Base-by-base conservation (phyloP, 1,284 basidiomycete species). In the Boletus nobilissimus region DNA sequence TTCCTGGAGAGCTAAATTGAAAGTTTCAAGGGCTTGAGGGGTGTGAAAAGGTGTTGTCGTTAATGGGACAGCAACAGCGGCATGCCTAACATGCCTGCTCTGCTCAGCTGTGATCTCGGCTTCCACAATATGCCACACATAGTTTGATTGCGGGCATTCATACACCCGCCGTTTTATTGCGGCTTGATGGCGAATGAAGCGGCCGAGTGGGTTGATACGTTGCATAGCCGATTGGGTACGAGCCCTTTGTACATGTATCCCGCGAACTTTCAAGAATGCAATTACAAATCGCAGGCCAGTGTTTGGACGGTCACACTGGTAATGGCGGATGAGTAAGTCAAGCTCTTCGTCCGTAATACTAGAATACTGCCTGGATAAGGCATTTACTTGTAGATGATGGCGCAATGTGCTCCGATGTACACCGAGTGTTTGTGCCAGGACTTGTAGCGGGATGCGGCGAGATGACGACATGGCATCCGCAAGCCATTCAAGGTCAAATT, bases 341-440 rank as follows among this genome's bases (percentile, higher is more conserved):
- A 78, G 48, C 18, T 78, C 73, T 5, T 46, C 19, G 38, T 79
- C 71, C 4, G 43, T 72, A 3, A 79, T 79, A 8, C 57, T n/a
- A 38, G 77, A 78, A 43, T 39, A 78, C 13, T n/a, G 60, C 26
- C 34, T 70, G 34, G 65, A 48, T 5, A 77, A 32, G 32, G 62
- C 43, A 48, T 73, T 36, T 1, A 11, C 22, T 7, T 71, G 51
- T 4, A 79, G 72, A 60, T 79, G 66, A 3, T 38, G 24, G 16
- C 54, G 40, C 22, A 79, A 36, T 0, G 66, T 79, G 39, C 79
- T 76, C 16, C 36, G 36, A 54, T 79, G 78, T 18, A 79, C 39
- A 0, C 72, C 74, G n/a, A 76, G 66, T 6, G 48, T 32, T 13
- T 62, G n/a, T 1, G 62, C 70, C 38, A 78, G 60, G 0, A 36